phyloP scores from a whole-genome alignment of 495 filamentous ascomycete species.

The Haplographium delicatum region DNA sequence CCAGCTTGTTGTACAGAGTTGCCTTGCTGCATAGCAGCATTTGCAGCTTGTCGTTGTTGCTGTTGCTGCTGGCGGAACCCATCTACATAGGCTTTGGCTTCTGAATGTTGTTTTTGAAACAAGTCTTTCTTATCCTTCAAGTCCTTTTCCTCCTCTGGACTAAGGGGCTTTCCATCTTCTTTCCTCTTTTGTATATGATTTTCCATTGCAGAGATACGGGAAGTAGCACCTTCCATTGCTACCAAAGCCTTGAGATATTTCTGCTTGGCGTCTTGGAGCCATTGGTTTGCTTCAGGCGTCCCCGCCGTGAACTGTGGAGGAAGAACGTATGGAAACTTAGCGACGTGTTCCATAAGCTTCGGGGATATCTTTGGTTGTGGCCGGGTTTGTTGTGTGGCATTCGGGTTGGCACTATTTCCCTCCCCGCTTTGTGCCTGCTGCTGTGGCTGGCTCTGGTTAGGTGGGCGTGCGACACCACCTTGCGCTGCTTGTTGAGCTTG shows the following conservation, averaged over 20 bases:
- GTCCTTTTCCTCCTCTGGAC: conserved; percentile 23
- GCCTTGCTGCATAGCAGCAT: conserved; percentile 8
- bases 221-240: conserved; percentile 19
- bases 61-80: conserved; percentile 20
- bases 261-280: conserved; percentile 22
- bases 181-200: conserved; percentile 12
- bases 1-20: conserved; percentile 9
- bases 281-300: conserved; percentile 19
- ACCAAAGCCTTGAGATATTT: conserved; percentile 22
- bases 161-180: conserved; percentile 25
- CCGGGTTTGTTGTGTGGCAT: conserved; percentile 10
- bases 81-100: conserved; percentile 24
- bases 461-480: conserved; percentile 6
- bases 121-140: conserved; percentile 25
- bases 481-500: conserved; percentile 16
- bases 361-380: conserved; percentile 13
- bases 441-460: conserved; percentile 16
- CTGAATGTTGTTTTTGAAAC: conserved; percentile 14
- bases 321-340: conserved; percentile 20
- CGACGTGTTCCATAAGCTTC: conserved; percentile 28
- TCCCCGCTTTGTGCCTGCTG: conserved; percentile 18
- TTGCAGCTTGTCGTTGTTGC: neutral
- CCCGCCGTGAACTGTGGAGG: conserved; percentile 13
- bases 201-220: conserved; percentile 11
- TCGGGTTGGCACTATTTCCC: neutral